Base-by-base conservation (phyloP, 495 filamentous ascomycete species). In the Penicillium simplicissimum region DNA sequence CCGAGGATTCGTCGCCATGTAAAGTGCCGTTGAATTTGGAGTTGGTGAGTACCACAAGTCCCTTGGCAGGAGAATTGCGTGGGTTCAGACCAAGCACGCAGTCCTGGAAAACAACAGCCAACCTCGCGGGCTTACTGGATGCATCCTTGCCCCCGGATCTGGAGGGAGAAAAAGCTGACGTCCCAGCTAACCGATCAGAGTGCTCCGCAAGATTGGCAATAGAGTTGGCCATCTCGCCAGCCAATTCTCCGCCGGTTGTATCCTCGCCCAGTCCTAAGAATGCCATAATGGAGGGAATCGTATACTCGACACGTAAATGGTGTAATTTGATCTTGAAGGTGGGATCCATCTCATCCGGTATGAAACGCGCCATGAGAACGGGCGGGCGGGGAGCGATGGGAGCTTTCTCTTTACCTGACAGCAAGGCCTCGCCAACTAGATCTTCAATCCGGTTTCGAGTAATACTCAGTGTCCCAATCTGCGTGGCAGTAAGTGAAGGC, bases 291-390 rank as follows among this genome's bases (percentile, higher is more conserved):
- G 89, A 90, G 3, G 90, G 81, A 11, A 97, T 86, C 8, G 86
- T 87, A 72, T 99, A 98, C 63, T 99, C 96, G 19, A 90, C 67
- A 55, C 86, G 87, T 13, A 96, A 55, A 62, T 93, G 90, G 72
- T 88, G 87, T 31, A 97, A 71, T 70, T 96, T 96, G 60, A 97
- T 67, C 71, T 93, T 96, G 56, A 96, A 76, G 13, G 91, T 87
- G 0, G 96, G 93, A 58, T 97, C 93, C 76, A 96, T 90, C 66
- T 97, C 96, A 71, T 97, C 93, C 0, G 90, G 90, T 55, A 99
- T 88, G 74, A 95, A 89, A 48, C 96, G 83, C 62, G 88, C 86
- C 87, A 92, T 91, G 31, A 92, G 64, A 71, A 89, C 85, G 2
- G 87, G 85, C 34, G 83, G 63, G 51, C 74, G 69, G 38, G 68